A percentile compares a stretch with the other conserved stretches of the same genome.
Conservation (phyloP, 345 rosid genomes). For the Syzygium jambos region DNA sequence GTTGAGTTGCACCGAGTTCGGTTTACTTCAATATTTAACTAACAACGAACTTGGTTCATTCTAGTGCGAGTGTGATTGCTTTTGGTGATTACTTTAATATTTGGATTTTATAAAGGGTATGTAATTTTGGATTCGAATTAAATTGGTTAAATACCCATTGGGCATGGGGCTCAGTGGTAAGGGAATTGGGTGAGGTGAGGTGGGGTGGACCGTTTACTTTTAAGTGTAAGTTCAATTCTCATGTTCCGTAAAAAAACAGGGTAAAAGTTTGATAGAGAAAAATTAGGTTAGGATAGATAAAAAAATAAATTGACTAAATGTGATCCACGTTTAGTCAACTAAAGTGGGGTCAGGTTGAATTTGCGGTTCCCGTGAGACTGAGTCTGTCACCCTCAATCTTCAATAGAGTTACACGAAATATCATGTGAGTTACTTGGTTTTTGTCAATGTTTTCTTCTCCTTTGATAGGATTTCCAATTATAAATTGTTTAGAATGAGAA, state of each 20-base stretch:
- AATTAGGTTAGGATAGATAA: too few relatives aligned
- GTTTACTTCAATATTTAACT: neutral
- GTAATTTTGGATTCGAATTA: neutral
- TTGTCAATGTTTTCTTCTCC: neutral
- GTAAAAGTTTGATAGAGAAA: too few relatives aligned
- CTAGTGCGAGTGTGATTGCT: too few relatives aligned
- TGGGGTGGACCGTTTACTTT: too few relatives aligned
- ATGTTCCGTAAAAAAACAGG: too few relatives aligned
- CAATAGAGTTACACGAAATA: fast-evolving
- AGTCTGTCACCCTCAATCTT: neutral
- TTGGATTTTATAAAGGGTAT: too few relatives aligned
- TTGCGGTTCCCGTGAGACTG: neutral
- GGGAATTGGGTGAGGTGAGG: too few relatives aligned
- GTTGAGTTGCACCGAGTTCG: neutral
- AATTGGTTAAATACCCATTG: neutral
- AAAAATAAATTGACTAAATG: too few relatives aligned
- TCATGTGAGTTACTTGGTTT: neutral
- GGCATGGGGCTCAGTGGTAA: too few relatives aligned
- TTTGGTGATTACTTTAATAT: too few relatives aligned
- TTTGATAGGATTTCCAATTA: neutral
- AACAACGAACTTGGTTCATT: neutral
- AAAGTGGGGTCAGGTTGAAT: neutral
- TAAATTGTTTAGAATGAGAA: neutral
- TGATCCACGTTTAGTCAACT: neutral
- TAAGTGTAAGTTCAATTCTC: too few relatives aligned